phyloP scores from a whole-genome alignment of 192 early-diverging fungal species.

The Dissophora ornata region DNA sequence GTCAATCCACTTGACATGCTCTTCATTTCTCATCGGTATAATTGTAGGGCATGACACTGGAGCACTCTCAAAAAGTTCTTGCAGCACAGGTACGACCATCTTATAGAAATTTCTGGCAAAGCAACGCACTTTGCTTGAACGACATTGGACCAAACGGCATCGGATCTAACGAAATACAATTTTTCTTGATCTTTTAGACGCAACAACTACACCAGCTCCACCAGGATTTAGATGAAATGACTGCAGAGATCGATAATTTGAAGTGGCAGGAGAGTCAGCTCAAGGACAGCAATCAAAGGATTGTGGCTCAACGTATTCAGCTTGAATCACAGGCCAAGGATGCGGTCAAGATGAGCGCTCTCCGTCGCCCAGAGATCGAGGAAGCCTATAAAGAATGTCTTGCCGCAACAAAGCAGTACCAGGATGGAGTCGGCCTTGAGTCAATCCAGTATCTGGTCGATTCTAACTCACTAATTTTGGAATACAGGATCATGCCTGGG shows the following conservation, averaged over 20 bases:
- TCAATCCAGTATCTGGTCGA: conserved; percentile 35
- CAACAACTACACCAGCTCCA: conserved; percentile 39
- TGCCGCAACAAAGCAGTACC: conserved; percentile 35
- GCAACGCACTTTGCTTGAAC: background rate
- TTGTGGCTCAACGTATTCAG: conserved; percentile 13
- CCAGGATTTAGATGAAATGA: conserved; percentile 34
- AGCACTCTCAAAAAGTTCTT: conserved; percentile 30
- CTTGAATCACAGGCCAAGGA: conserved; percentile 38
- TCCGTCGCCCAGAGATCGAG: conserved; percentile 40
- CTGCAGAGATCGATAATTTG: conserved; percentile 28
- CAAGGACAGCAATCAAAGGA: conserved; percentile 27
- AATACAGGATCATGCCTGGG: conserved; percentile 36
- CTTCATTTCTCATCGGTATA: too few species aligned
- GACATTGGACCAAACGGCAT: too few species aligned
- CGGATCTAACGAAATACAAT: too few species aligned
- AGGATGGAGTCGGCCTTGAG: conserved; percentile 46
- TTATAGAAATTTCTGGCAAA: background rate
- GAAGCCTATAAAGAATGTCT: conserved; percentile 40
- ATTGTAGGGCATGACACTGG: conserved; percentile 44
- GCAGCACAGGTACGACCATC: conserved; percentile 23
- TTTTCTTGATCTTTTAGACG: conserved; percentile 7
- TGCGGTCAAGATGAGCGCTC: conserved; percentile 34
- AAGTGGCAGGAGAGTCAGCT: conserved; percentile 50
- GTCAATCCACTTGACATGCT: too few species aligned
- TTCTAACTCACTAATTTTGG: conserved; percentile 26